Conservation (phyloP, 768 basidiomycete genomes). For the Calocybe indica region DNA sequence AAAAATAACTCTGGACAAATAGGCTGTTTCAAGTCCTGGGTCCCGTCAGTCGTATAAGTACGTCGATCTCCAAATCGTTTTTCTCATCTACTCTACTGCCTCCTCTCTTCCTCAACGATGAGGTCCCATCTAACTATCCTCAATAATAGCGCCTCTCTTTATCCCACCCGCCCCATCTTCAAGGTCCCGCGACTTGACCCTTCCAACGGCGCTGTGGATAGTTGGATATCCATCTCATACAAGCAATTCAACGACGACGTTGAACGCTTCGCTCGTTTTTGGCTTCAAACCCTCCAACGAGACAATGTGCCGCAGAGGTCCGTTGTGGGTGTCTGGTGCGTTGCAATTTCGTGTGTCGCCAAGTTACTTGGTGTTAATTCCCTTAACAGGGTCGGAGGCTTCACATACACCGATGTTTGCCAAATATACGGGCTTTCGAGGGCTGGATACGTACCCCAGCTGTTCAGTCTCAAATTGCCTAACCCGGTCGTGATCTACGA, state of each 20-base stretch:
- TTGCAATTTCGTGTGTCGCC: not conserved
- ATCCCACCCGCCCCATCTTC: constrained; percentile 44
- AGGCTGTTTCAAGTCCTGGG: constrained; percentile 12
- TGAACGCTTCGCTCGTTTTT: constrained; percentile 49
- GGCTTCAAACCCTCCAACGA: constrained; percentile 36
- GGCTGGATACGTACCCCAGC: constrained; percentile 64
- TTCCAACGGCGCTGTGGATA: constrained; percentile 9
- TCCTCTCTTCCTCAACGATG: constrained; percentile 16
- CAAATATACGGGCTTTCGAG: constrained; percentile 59
- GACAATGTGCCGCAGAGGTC: constrained; percentile 38
- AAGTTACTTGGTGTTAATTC: not conserved
- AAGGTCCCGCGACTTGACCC: constrained; percentile 40
- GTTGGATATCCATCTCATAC: constrained; percentile 21
- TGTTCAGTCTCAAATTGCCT: constrained; percentile 57
- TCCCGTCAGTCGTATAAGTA: constrained; percentile 7
- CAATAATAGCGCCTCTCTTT: constrained; percentile 36
- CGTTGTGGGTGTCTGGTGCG: constrained; percentile 60
- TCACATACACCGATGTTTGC: constrained; percentile 54
- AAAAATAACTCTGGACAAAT: constrained; percentile 4
- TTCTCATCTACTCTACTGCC: constrained; percentile 3
- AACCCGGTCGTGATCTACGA: constrained; percentile 55
- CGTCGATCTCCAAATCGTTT: not conserved
- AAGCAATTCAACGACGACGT: constrained; percentile 49
- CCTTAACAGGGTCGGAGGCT: constrained; percentile 50
- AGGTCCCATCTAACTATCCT: constrained; percentile 51